These are phyloP conservation scores for Alternaria alternata DNA, from an alignment of 2,329 filamentous ascomycete genomes.

Conservation along the genomic window DNA sequence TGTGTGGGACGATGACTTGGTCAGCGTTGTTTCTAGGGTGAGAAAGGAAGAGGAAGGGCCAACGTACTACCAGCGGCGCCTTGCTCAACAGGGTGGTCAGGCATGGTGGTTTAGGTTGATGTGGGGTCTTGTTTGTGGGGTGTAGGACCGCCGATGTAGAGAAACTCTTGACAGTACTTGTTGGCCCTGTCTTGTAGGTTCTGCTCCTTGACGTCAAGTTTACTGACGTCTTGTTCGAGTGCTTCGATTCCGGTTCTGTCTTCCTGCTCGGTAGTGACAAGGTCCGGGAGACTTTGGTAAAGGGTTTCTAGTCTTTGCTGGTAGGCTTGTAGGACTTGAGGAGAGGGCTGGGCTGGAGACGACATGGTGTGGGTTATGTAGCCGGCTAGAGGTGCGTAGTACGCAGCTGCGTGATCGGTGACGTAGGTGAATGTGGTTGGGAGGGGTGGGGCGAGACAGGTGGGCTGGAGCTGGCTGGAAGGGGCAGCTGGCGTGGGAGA, in stretches of 20 bases:
- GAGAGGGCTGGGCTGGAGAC: conserved; percentile 8
- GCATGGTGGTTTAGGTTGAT: conserved; percentile 46
- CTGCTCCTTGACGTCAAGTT: conserved; percentile 14
- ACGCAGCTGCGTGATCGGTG: conserved; percentile 26
- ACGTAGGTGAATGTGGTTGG: conserved; percentile 26
- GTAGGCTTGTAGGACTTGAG: conserved; percentile 6
- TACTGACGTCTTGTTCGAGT: conserved; percentile 15
- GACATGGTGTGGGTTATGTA: conserved; percentile 28
- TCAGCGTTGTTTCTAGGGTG: neutral
- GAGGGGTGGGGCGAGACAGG: neutral
- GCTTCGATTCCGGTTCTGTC: neutral
- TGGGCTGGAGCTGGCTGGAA: conserved; percentile 7
- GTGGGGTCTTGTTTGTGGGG: conserved; percentile 11
- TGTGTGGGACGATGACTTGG: conserved; percentile 16
- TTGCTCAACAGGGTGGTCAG: conserved; percentile 54
- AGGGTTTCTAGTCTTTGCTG: conserved; percentile 14
- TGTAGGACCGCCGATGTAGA: conserved; percentile 18
- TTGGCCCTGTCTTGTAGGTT: conserved; percentile 6
- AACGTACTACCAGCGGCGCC: conserved; percentile 50
- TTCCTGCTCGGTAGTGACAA: neutral
- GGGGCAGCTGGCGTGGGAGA: conserved; percentile 9
- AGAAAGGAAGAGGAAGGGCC: no score
- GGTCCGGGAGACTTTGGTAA: conserved; percentile 1
- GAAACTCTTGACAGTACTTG: conserved; percentile 15
- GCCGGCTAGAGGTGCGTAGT: neutral